phyloP scores from a whole-genome alignment of 2,329 filamentous ascomycete species.

The Phialophora macrospora region DNA sequence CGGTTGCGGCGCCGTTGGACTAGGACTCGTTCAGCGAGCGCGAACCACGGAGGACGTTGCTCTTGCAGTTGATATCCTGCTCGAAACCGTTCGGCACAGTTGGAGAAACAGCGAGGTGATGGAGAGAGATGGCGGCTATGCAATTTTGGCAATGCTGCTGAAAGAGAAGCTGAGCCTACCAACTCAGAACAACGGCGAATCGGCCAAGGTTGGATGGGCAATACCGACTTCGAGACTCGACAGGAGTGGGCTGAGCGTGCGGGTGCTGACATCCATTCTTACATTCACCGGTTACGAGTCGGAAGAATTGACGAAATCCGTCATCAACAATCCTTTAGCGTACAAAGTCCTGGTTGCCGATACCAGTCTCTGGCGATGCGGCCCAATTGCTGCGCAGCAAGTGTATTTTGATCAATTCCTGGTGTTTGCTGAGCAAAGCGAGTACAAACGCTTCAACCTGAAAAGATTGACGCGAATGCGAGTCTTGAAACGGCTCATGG shows the following conservation, averaged over 20 bases:
- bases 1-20: conserved; percentile 82
- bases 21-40: conserved; percentile 83
- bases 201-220: conserved; percentile 26
- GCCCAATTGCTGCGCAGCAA: conserved; percentile 75
- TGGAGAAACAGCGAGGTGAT: conserved; percentile 99
- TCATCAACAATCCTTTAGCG: conserved; percentile 93
- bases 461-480: conserved; percentile 86
- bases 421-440: conserved; percentile 85
- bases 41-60: conserved; percentile 71
- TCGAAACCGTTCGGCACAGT: conserved; percentile 83
- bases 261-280: conserved; percentile 77
- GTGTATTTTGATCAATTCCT: conserved; percentile 93
- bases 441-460: conserved; percentile 89
- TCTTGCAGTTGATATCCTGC: conserved; percentile 79
- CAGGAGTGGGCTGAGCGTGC: conserved; percentile 57
- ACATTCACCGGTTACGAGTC: conserved; percentile 88
- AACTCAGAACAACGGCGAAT: conserved; percentile 26
- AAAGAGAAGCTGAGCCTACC: conserved; percentile 70
- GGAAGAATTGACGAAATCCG: conserved; percentile 78
- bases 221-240: conserved; percentile 49
- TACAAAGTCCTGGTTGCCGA: conserved; percentile 92
- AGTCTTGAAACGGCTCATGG: conserved; percentile 85
- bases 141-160: conserved; percentile 80
- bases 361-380: conserved; percentile 88
- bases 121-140: conserved; percentile 93